Base-by-base conservation (phyloP, 164 flowering plant species). In the Pachysandra terminalis region DNA sequence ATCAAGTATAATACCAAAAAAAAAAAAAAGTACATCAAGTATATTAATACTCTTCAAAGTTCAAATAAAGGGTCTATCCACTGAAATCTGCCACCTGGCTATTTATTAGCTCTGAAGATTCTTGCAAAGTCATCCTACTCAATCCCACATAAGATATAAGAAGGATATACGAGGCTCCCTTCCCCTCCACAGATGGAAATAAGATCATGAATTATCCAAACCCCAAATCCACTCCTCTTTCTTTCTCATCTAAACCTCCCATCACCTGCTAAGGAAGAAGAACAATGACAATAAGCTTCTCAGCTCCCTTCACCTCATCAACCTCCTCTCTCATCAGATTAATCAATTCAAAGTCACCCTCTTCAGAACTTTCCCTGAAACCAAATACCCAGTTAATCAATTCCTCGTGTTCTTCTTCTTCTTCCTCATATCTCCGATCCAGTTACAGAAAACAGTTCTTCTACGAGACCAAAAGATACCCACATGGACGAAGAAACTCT, bases 241-340 rank as follows among this genome's bases (percentile, higher is more conserved):
- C 65, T 53, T 32, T 58, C 45, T 3, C 23, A 37, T 72, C 58
- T 56, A 16, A 62, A 15, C 0, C 37, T 2, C 19, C 23, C 54
- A 21, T 27, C 6, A 14, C 54, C 24, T 9, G 1, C 35, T 48
- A 51, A 28, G 57, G 27, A 70, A 62, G 70, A 75, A 87, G 27
- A 70, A 62, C 72, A 75, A 87, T 87, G 91, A 68, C 79, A 17
- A 69, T 75, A 65, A 81, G 75, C 72, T 69, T 82, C 73, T 79
- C 89, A 23, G 71, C 81, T 37, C 77, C 81, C 24, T 59, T 70
- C 52, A 68, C 76, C 23, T 64, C 69, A 8, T 71, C 78, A 60
- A 73, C 80, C 3, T 68, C 51, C 32, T 77, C 79, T 22, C 60
- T 78, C 56, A 53, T 56, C 70, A 73, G 75, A 71, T 69, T 75